Percentiles rank a stretch among this genome's conserved stretches.
Conservation (phyloP, 1,284 basidiomycete genomes). For the Heterobasidion irregulare region DNA sequence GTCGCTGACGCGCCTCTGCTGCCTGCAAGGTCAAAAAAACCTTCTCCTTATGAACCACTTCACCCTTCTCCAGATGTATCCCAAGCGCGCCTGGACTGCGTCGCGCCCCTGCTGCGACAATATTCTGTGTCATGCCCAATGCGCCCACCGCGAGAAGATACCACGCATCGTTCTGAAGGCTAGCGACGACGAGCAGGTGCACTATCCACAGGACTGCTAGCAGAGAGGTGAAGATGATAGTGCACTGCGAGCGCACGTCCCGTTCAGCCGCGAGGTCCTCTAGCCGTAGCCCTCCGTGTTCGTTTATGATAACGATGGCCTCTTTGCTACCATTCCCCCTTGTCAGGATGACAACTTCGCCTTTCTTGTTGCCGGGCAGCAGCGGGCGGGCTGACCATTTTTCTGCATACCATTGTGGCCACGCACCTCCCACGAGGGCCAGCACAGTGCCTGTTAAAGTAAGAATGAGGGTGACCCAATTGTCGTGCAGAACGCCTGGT, state of each 20-base stretch:
- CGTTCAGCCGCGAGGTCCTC: constrained; percentile 17
- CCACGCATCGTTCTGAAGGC: constrained; percentile 14
- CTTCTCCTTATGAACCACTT: constrained; percentile 12
- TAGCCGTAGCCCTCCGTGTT: constrained; percentile 15
- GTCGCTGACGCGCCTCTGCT: constrained; percentile 10
- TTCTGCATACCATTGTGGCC: constrained; percentile 17
- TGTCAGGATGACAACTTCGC: constrained; percentile 18
- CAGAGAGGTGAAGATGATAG: constrained; percentile 3
- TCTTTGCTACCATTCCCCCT: constrained; percentile 18
- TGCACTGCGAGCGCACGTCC: constrained; percentile 2
- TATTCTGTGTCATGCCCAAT: constrained; percentile 13
- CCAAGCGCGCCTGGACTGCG: constrained; percentile 10
- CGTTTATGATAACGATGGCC: constrained; percentile 18
- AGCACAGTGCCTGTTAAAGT: constrained; percentile 14
- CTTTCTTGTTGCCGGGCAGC: constrained; percentile 2
- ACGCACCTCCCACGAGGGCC: constrained; percentile 9
- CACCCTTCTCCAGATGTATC: constrained; percentile 10
- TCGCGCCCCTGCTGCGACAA: constrained; percentile 11
- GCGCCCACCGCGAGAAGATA: constrained; percentile 12
- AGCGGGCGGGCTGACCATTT: constrained; percentile 11
- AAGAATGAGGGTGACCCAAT: constrained; percentile 15
- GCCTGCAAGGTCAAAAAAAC: constrained; percentile 12
- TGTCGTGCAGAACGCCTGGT: constrained; percentile 9
- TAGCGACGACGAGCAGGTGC: constrained; percentile 11
- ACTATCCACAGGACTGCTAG: constrained; percentile 14